These are phyloP conservation scores for Exophiala spinifera DNA, from an alignment of 2,329 filamentous ascomycete genomes.

Conservation along the genomic window DNA sequence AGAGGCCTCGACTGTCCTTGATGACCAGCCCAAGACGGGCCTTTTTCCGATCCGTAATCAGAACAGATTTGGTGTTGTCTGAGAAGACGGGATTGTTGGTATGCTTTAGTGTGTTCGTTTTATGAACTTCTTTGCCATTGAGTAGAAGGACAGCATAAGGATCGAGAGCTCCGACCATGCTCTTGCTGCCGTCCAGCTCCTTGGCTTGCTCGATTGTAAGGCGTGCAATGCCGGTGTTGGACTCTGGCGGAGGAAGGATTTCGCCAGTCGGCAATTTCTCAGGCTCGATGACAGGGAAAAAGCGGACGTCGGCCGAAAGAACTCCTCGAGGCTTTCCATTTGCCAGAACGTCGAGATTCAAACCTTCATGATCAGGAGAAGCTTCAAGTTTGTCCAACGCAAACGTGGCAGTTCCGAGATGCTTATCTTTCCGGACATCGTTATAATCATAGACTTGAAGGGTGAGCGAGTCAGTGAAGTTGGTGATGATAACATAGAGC, in stretches of 20 bases:
- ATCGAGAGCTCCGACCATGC: slow-evolving; percentile 83
- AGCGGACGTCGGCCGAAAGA: slow-evolving; percentile 77
- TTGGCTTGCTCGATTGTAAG: slow-evolving; percentile 96
- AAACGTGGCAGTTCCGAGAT: slow-evolving; percentile 84
- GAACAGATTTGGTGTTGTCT: slow-evolving; percentile 85
- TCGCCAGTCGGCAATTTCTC: slow-evolving; percentile 72
- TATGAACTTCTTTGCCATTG: slow-evolving; percentile 87
- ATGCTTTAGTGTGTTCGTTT: slow-evolving; percentile 88
- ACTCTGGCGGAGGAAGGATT: slow-evolving; percentile 75
- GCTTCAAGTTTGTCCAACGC: slow-evolving; percentile 77
- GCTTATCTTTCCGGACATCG: slow-evolving; percentile 93
- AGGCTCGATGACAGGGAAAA: slow-evolving; percentile 86
- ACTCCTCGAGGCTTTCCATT: slow-evolving; percentile 82
- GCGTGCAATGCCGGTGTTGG: slow-evolving; percentile 87
- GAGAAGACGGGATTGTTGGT: slow-evolving; percentile 98
- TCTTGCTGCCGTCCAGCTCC: slow-evolving; percentile 89
- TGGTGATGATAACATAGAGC: slow-evolving; percentile 89
- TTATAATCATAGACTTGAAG: slow-evolving; percentile 90
- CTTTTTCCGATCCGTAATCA: slow-evolving; percentile 88
- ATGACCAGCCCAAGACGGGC: slow-evolving; percentile 87
- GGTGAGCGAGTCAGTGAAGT: slow-evolving; percentile 81
- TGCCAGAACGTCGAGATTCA: slow-evolving; percentile 76
- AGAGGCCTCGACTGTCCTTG: slow-evolving; percentile 90
- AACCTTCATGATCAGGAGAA: slow-evolving; percentile 73
- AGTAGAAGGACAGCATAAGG: slow-evolving; percentile 85